phyloP scores from a whole-genome alignment of 176 grass and related monocot genomes.

The Avena atlantica region DNA sequence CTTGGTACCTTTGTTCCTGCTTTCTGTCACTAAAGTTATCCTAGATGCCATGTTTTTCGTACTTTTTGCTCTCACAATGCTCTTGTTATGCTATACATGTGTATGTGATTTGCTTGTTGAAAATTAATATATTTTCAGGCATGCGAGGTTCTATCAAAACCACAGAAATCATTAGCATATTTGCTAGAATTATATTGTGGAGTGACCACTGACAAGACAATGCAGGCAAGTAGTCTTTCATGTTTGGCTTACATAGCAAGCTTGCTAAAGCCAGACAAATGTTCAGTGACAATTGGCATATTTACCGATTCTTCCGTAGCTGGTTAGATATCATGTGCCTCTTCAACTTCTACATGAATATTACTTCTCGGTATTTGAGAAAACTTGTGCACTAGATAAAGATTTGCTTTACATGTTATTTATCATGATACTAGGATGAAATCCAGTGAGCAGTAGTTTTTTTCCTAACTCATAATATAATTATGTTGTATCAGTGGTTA shows the following conservation, averaged over 20 bases:
- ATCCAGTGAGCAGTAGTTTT: conserved; percentile 1
- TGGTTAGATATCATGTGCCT: conserved; percentile 24
- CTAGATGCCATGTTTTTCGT: background rate
- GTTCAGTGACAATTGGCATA: conserved; percentile 16
- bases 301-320: background rate
- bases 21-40: background rate
- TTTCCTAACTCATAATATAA: background rate
- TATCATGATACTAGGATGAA: background rate
- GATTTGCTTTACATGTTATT: background rate
- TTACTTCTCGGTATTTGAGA: background rate
- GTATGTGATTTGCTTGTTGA: background rate
- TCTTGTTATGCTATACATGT: background rate
- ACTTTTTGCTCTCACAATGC: conserved; percentile 10
- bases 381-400: background rate
- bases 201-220: conserved; percentile 84
- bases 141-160: conserved; percentile 85
- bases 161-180: conserved; percentile 96
- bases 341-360: conserved; percentile 6
- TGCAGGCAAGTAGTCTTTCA: conserved; percentile 64
- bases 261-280: conserved; percentile 12
- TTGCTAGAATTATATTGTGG: conserved; percentile 87
- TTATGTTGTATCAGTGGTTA: background rate
- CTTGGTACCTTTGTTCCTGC: background rate
- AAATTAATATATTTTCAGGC: conserved; percentile 61
- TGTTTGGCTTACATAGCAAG: conserved; percentile 20